Base-by-base conservation (phyloP, 768 basidiomycete species). In the Termitomyces sp. region DNA sequence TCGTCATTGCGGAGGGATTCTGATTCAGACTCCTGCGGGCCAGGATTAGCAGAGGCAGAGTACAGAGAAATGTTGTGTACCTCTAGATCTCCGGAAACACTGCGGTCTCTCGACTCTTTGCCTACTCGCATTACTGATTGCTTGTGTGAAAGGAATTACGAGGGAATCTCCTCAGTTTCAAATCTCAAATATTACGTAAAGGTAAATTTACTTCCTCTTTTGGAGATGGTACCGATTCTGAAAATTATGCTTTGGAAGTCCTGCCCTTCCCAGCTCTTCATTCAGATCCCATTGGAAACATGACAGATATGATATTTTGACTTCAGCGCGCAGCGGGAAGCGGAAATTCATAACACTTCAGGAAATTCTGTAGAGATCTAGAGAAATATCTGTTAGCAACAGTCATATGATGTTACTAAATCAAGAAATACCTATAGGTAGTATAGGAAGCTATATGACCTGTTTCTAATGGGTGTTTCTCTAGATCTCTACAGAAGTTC, bases 21-120 rank as follows among this genome's bases (percentile, higher is more conserved):
- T 37, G 76, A 67, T 61, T 91, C 90, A n/a, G 88, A 88, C 61
- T 89, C 85, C 82, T 88, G 60, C 2, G 12, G 26, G 52, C 14
- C 6, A 51, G 30, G 58, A 51, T 46, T 42, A 53, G 48, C n/a
- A 20, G 12, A 43, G 36, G 24, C 34, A 39, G 27, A 39, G 12
- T 42, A 34, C 27, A 22, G 20, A 22, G 43, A 55, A 33, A 30
- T 48, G 26, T 47, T 40, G 63, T 71, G 45, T 67, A 82, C 79
- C 67, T 89, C 88, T 60, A 80, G 57, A 54, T 88, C 86, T 55
- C 76, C 79, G 30, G 88, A 89, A 14, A 83, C 71, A 67, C 88
- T 89, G 63, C 88, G 87, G 43, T 83, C 85, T 71, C 82, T 77
- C 59, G 71, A 66, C 55, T 75, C 73, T 66, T 71, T 76, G 62